Conservation (phyloP, 2,329 filamentous ascomycete species). For the Monilinia polystroma region DNA sequence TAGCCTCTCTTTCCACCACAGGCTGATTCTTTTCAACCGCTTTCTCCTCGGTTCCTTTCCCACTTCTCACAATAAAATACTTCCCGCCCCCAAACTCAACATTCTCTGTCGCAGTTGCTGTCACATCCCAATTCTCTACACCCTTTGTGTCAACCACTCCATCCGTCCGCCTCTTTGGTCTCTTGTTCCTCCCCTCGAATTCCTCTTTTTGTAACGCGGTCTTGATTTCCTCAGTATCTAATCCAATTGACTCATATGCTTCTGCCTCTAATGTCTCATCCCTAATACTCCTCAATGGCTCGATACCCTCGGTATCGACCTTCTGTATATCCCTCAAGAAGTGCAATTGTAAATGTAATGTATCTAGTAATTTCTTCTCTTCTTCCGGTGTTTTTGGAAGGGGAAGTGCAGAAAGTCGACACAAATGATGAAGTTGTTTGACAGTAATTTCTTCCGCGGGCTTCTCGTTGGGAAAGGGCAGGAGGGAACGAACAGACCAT, state of each 20-base stretch:
- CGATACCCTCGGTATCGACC: slow-evolving; percentile 70
- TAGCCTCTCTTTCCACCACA: not conserved
- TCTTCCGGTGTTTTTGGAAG: slow-evolving; percentile 61
- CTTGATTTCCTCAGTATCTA: slow-evolving; percentile 45
- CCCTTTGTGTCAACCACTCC: slow-evolving; percentile 25
- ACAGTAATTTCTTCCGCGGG: slow-evolving; percentile 48
- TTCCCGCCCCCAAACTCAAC: slow-evolving; percentile 36
- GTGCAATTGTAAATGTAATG: slow-evolving; percentile 76
- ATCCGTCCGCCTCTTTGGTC: slow-evolving; percentile 36
- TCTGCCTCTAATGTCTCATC: slow-evolving; percentile 68
- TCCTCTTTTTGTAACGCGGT: slow-evolving; percentile 60
- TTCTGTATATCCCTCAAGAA: slow-evolving; percentile 86
- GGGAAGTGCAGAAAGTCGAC: slow-evolving; percentile 85
- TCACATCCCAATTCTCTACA: slow-evolving; percentile 38
- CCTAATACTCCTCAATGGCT: slow-evolving; percentile 74
- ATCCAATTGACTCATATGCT: slow-evolving; percentile 56
- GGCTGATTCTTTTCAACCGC: not conserved
- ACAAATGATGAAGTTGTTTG: slow-evolving; percentile 74
- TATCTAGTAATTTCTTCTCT: slow-evolving; percentile 69
- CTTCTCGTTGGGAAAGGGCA: slow-evolving; percentile 47
- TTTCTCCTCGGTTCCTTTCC: slow-evolving; percentile 25
- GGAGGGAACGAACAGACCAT: slow-evolving; percentile 80
- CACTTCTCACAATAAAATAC: slow-evolving; percentile 42
- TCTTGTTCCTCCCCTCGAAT: slow-evolving; percentile 49
- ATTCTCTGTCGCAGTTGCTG: slow-evolving; percentile 38